A percentile compares a stretch with the other conserved stretches of the same genome.
Evolutionary conservation across 179 eudicot genomes (phyloP).

Genomic region (Heliamphora pulchella): DNA sequence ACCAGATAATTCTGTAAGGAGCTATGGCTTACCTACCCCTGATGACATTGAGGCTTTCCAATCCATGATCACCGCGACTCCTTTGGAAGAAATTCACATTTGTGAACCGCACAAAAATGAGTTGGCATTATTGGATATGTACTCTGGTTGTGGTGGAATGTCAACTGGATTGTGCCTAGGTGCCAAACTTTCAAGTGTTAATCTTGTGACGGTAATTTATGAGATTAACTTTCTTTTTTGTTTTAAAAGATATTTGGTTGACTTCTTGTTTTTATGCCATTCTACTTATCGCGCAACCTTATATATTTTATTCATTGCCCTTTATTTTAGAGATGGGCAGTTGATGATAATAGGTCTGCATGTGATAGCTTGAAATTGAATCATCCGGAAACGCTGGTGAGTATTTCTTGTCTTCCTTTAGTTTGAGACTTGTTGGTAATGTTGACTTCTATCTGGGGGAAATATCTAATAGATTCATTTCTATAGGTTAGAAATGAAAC

Average conservation of each 20-base stretch:
- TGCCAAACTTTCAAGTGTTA: slow-evolving; percentile 59
- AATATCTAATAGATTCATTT: slow-evolving; percentile 19
- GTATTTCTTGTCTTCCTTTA: slow-evolving; percentile 18
- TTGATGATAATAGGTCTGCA: slow-evolving; percentile 58
- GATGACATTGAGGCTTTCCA: slow-evolving; percentile 33
- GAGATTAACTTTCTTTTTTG: not conserved
- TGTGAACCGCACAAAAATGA: slow-evolving; percentile 40
- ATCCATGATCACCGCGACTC: slow-evolving; percentile 27
- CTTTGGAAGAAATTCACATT: slow-evolving; percentile 32
- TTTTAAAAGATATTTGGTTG: not conserved
- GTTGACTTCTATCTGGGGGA: slow-evolving; percentile 10
- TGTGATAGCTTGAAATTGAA: slow-evolving; percentile 85
- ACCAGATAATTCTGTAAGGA: slow-evolving; percentile 26
- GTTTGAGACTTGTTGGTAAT: slow-evolving; percentile 11
- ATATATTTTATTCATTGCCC: not conserved
- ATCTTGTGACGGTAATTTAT: slow-evolving; percentile 66
- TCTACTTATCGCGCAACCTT: slow-evolving; percentile 5
- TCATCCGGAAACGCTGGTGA: slow-evolving; percentile 82
- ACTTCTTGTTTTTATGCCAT: not conserved
- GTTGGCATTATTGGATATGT: slow-evolving; percentile 68
- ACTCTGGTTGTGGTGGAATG: slow-evolving; percentile 99
- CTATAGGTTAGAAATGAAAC: slow-evolving; percentile 66
- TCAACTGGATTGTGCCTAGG: slow-evolving; percentile 93
- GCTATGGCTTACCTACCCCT: slow-evolving; percentile 29
- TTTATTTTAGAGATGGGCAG: slow-evolving; percentile 79